Evolutionary conservation across 805 yeast species (phyloP).

Genomic region (Barnettozyma sp.): DNA sequence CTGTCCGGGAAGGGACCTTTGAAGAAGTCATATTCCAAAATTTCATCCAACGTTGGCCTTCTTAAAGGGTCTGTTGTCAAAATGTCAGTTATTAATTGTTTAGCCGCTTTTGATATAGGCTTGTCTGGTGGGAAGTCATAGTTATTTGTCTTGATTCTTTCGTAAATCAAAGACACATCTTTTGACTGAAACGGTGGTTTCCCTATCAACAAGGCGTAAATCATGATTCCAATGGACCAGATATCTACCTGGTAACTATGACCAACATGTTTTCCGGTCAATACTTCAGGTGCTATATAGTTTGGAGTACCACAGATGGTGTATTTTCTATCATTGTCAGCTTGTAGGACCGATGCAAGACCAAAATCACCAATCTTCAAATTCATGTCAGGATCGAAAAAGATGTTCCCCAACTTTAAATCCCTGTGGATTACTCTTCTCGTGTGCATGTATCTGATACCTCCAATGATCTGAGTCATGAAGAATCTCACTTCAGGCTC

Average conservation of each 20-base stretch:
- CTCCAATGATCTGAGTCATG: constrained; percentile 91
- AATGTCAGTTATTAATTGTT: constrained; percentile 60
- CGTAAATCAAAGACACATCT: constrained; percentile 88
- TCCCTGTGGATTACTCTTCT: constrained; percentile 94
- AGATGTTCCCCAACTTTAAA: constrained; percentile 90
- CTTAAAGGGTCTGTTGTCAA: constrained; percentile 69
- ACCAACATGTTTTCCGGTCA: constrained; percentile 80
- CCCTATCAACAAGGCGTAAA: constrained; percentile 86
- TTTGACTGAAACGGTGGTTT: constrained; percentile 98
- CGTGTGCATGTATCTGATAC: constrained; percentile 85
- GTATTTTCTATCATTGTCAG: constrained; percentile 66
- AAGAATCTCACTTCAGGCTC: constrained; percentile 90
- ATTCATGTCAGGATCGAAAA: constrained; percentile 90
- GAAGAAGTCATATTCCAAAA: constrained; percentile 82
- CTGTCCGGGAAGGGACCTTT: constrained; percentile 74
- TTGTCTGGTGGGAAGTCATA: constrained; percentile 70
- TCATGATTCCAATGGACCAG: constrained; percentile 97
- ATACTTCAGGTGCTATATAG: constrained; percentile 96
- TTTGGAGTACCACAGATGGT: constrained; percentile 99
- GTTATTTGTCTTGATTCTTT: constrained; percentile 79
- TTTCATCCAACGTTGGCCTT: constrained; percentile 76
- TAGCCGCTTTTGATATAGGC: constrained; percentile 63
- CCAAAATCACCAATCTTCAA: constrained; percentile 97
- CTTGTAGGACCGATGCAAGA: constrained; percentile 86
- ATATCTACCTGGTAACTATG: constrained; percentile 93